Percentiles rank a stretch among this genome's conserved stretches.
phyloP scores from a whole-genome alignment of 768 basidiomycete species.

The Porpolomopsis calyptriformis region DNA sequence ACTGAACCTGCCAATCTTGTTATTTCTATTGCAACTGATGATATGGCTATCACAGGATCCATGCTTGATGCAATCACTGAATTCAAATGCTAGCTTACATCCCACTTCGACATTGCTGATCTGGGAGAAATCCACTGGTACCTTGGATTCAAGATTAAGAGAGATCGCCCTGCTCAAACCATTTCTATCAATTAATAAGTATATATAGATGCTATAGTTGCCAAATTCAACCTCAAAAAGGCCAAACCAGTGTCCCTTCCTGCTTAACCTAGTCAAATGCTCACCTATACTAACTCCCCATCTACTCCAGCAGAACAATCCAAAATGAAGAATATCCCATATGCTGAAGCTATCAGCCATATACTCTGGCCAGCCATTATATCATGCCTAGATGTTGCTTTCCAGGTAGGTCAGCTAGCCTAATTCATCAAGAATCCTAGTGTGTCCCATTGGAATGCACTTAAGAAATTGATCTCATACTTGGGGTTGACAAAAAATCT shows the following conservation, averaged over 20 bases:
- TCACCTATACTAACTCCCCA: constrained; percentile 13
- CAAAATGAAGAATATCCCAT: constrained; percentile 16
- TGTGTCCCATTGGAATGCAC: constrained; percentile 1
- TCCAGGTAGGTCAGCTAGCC: constrained; percentile 16
- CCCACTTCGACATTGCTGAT: constrained; percentile 18
- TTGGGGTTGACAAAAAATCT: no score
- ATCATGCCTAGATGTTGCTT: constrained; percentile 24
- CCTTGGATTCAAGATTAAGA: constrained; percentile 20
- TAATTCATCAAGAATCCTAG: constrained; percentile 16
- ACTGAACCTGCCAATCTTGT: constrained; percentile 8
- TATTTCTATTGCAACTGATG: constrained; percentile 15
- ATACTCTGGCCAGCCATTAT: constrained; percentile 23
- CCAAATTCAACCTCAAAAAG: constrained; percentile 17
- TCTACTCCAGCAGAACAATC: constrained; percentile 14
- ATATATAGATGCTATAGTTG: constrained; percentile 21
- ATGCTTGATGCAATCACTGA: constrained; percentile 6
- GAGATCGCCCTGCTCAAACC: constrained; percentile 10
- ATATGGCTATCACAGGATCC: constrained; percentile 15
- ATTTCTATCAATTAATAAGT: constrained; percentile 17
- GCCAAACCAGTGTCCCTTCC: constrained; percentile 17
- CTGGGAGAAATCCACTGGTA: constrained; percentile 21
- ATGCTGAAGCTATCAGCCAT: constrained; percentile 14
- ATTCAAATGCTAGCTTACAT: constrained; percentile 13
- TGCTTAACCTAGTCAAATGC: constrained; percentile 13
- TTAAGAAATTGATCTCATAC: no score